Conservation (phyloP, 495 filamentous ascomycete species). For the Xylaria palmicola region DNA sequence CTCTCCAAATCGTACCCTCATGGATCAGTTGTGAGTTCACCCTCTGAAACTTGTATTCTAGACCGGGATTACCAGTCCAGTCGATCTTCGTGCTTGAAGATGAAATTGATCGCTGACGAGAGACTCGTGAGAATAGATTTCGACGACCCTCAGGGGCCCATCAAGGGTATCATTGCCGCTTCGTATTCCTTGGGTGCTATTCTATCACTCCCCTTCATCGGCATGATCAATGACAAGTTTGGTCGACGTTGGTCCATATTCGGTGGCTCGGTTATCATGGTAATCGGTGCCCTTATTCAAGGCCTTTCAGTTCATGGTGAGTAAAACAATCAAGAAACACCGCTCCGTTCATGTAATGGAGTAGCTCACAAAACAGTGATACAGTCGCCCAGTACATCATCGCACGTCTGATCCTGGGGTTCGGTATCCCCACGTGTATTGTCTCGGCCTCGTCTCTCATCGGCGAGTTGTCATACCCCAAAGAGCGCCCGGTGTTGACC, state of each 20-base stretch:
- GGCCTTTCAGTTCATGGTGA: conserved; percentile 42
- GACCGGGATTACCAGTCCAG: neutral
- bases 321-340: neutral
- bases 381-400: conserved; percentile 60
- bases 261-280: conserved; percentile 57
- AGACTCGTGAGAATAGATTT: conserved; percentile 29
- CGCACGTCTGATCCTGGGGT: conserved; percentile 62
- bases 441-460: conserved; percentile 61
- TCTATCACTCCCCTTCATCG: conserved; percentile 57
- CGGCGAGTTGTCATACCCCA: conserved; percentile 64
- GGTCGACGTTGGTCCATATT: conserved; percentile 58
- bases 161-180: conserved; percentile 47
- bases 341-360: neutral
- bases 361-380: neutral
- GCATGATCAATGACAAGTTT: conserved; percentile 57
- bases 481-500: conserved; percentile 61
- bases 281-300: conserved; percentile 56
- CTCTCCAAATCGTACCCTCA: conserved; percentile 56
- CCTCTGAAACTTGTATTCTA: neutral
- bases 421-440: conserved; percentile 63
- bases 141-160: conserved; percentile 34
- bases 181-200: conserved; percentile 58
- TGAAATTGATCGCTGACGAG: neutral
- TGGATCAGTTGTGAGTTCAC: conserved; percentile 54
- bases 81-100: neutral